Evolutionary conservation across 2,329 filamentous ascomycete species (phyloP), one percentile per base, ranked within the genome.

Genomic region (Hymenoscyphus occultus): DNA sequence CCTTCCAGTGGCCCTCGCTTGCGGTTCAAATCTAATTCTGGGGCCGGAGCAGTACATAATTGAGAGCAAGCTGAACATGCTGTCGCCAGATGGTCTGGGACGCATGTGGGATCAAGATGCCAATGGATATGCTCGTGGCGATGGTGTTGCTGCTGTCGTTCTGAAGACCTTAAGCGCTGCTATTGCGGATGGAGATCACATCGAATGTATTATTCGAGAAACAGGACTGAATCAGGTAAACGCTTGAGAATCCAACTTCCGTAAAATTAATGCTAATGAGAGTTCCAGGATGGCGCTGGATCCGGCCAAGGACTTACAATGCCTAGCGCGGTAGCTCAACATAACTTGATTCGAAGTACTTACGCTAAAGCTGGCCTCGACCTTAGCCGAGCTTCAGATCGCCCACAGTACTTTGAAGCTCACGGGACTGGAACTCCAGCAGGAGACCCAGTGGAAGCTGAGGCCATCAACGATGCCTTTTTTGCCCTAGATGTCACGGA

Each of bases 251-350:
- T 28, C 28, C 28, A 28, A 3, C 28, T 28, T 28, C 28, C 28
- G 28, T 28, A 28, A 28, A 28, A 28, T 28, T 3, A 28, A 28
- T 28, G 28, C 28, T 28, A 28, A 28, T 28, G 28, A 28, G 2
- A 28, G 28, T 28, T 28, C 28, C 48, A 58, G 12, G 86, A 90
- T 70, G 87, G 87, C 2, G 28, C 28, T 28, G 28, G 28, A 28
- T 77, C 79, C 19, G 87, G 85, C 0, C 77, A 69, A 14, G 84
- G 84, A 0, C 81, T 87, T 65, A 85, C 84, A 0, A 78, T 83
- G 72, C 85, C 85, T 0, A 85, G 77, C 59, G 71, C 75, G 1
- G 64, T 69, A 3, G 78, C 81, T 0, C 83, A 85, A 16, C 62
- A 62, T 31, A 60, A 51, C 5, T 19, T 69, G 4, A 71, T 71